Evolutionary conservation across 1,284 basidiomycete genomes (phyloP), one percentile per base, ranked within the genome.

Genomic region (Cutaneotrichosporon mucoides): DNA sequence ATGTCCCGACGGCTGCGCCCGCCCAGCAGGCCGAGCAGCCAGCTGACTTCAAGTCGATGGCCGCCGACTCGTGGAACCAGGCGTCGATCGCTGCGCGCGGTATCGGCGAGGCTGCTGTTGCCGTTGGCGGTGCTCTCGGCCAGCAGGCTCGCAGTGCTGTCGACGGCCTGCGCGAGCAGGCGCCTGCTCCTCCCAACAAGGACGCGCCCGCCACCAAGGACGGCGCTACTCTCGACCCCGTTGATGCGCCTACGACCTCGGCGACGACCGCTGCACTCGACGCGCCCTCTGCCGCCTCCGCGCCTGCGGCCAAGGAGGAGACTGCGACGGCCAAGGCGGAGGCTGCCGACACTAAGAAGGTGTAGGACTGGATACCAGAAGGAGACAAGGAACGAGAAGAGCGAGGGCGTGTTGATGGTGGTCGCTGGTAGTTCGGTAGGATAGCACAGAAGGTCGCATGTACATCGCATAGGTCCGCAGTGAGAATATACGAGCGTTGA

Each of bases 51-150:
- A 55, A 51, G 53, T 47, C 53, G 6, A 68, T 73, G 40, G 54
- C 66, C n/a, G 70, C 70, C 34, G 68, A 73, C 46, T 66, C 67
- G 42, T 78, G 75, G 75, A 64, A 68, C 34, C 73, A 79, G 62
- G 69, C 70, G 4, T 67, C 68, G 0, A 67, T 77, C 34, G 73
- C 71, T 10, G 75, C 73, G 9, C 66, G 68, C 48, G 76, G 73
- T 8, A 62, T 73, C 4, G 73, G 70, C 12, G 53, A 58, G 8
- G 75, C 72, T 3, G 70, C 73, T 9, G 66, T 56, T 10, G 68
- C 67, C 5, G 71, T 76, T 5, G 73, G 68, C 24, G 63, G 62
- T 5, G 67, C 70, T 15, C 52, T 73, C n/a, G 71, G 72, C 47
- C 60, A 68, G 37, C 72, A 68, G 50, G 67, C 68, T 2, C 71